A percentile compares a stretch with the other conserved stretches of the same genome.
Evolutionary conservation across 352 stramenopile species (phyloP).

Genomic region (Phytophthora colocasiae): DNA sequence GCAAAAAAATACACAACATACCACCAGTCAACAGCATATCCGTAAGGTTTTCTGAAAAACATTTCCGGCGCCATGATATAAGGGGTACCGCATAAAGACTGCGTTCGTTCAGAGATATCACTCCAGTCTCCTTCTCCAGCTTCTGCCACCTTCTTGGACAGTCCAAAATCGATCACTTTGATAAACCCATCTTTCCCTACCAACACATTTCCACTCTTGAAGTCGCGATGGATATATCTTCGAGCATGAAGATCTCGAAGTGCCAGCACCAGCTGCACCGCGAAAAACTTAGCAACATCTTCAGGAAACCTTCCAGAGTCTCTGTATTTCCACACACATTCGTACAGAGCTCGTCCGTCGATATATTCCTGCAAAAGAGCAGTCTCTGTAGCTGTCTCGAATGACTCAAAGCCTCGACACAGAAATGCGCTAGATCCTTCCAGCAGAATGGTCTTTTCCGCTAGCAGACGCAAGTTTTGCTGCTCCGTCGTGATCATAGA

Average conservation of each 20-base stretch:
- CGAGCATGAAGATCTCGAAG: constrained; percentile 54
- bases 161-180: constrained; percentile 82
- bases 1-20: constrained; percentile 26
- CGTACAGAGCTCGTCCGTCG: constrained; percentile 66
- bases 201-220: constrained; percentile 86
- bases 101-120: constrained; percentile 15
- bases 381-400: constrained; percentile 33
- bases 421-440: constrained; percentile 54
- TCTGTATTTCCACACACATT: constrained; percentile 74
- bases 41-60: constrained; percentile 46
- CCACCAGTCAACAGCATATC: constrained; percentile 73
- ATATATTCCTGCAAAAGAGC: constrained; percentile 66
- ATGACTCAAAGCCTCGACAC: constrained; percentile 43
- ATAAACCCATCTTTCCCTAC: constrained; percentile 46
- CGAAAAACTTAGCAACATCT: constrained; percentile 61
- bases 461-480: constrained; percentile 51
- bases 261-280: constrained; percentile 74
- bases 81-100: constrained; percentile 73
- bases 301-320: constrained; percentile 55
- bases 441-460: constrained; percentile 59
- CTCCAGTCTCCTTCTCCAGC: neutral
- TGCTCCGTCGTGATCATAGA: constrained; percentile 41
- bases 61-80: constrained; percentile 84
- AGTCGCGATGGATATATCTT: constrained; percentile 77
- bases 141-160: constrained; percentile 44